phyloP scores from a whole-genome alignment of 805 yeast genomes.

The Vanderwaltozyma tropicalis region DNA sequence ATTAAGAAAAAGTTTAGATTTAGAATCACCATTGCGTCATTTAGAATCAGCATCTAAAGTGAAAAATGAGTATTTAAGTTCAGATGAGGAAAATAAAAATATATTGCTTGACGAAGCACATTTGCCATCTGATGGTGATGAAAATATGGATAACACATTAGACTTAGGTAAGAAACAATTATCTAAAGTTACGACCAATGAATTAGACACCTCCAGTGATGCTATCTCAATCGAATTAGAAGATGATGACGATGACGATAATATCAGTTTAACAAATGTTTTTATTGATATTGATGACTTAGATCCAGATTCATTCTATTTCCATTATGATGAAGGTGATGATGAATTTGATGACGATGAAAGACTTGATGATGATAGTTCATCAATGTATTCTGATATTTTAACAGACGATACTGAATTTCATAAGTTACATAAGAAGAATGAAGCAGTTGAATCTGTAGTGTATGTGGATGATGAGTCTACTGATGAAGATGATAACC shows the following conservation, averaged over 20 bases:
- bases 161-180: background rate
- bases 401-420: conserved; percentile 7
- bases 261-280: conserved; percentile 32
- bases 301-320: conserved; percentile 29
- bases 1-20: conserved; percentile 7
- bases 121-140: conserved; percentile 29
- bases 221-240: conserved; percentile 12
- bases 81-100: conserved; percentile 28
- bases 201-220: conserved; percentile 5
- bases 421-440: conserved; percentile 4
- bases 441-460: conserved; percentile 28
- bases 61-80: conserved; percentile 16
- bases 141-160: conserved; percentile 11
- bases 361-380: conserved; percentile 27
- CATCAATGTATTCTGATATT: conserved; percentile 3
- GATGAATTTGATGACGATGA: conserved; percentile 45
- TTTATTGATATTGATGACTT: conserved; percentile 31
- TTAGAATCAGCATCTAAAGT: conserved; percentile 13
- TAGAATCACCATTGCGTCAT: conserved; percentile 19
- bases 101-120: conserved; percentile 27
- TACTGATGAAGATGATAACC: conserved; percentile 82
- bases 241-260: conserved; percentile 27
- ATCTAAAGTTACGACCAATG: background rate
- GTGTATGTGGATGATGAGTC: conserved; percentile 66
- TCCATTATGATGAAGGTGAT: conserved; percentile 34